Percentiles rank a stretch among this genome's conserved stretches.
Evolutionary conservation across 352 stramenopile genomes (phyloP).

Genomic region (Phytophthora ohioensis): DNA sequence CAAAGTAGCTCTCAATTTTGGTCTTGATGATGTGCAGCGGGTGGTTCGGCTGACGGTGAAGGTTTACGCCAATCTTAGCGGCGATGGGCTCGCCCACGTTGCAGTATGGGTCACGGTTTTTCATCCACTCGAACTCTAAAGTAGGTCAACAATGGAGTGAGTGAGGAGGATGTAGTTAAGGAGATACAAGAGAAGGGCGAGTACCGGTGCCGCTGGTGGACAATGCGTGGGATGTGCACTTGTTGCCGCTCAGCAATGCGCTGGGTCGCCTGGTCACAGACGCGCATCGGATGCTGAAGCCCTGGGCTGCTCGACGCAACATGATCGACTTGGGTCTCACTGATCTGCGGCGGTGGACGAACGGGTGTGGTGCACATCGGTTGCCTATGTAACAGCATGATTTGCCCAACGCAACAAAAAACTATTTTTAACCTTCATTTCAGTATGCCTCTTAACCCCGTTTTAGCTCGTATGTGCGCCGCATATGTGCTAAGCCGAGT

Average conservation of each 20-base stretch:
- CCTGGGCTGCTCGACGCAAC: constrained; percentile 29
- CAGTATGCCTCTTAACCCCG: too few species aligned
- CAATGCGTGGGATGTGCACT: constrained; percentile 13
- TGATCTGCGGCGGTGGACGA: constrained; percentile 20
- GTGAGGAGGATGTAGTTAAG: constrained; percentile 17
- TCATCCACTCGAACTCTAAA: constrained; percentile 81
- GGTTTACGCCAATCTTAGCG: constrained; percentile 89
- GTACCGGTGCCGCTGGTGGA: constrained; percentile 18
- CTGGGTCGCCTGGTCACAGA: constrained; percentile 8
- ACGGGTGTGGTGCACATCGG: constrained; percentile 1
- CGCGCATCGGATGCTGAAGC: constrained; percentile 19
- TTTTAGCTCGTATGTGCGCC: too few species aligned
- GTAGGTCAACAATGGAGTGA: neutral
- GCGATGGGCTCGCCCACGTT: constrained; percentile 90
- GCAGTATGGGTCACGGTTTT: constrained; percentile 83
- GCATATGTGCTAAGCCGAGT: too few species aligned
- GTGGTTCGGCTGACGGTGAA: constrained; percentile 88
- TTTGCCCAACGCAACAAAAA: neutral
- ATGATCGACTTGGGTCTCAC: constrained; percentile 14
- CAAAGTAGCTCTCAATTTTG: constrained; percentile 93
- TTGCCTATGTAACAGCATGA: neutral
- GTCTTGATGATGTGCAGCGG: constrained; percentile 94
- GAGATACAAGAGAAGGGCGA: neutral
- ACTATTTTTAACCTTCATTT: too few species aligned
- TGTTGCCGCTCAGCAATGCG: constrained; percentile 8